phyloP scores from a whole-genome alignment of 2,329 filamentous ascomycete genomes.

The Colletotrichum melonis region DNA sequence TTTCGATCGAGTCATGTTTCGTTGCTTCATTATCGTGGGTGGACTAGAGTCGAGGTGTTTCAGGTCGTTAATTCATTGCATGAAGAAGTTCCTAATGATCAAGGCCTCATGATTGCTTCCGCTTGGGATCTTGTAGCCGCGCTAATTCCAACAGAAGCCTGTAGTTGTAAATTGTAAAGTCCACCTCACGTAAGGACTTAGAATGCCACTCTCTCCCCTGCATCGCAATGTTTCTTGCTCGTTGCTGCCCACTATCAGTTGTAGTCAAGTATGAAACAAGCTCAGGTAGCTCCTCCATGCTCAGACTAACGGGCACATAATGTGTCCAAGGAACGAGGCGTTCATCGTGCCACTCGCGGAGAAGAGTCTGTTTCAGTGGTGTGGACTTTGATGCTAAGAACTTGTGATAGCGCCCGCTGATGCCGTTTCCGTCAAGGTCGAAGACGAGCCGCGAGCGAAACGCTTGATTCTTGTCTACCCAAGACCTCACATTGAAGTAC shows the following conservation, averaged over 20 bases:
- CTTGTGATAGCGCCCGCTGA: slow-evolving; percentile 64
- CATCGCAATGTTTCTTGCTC: slow-evolving; percentile 63
- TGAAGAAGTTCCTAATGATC: not conserved
- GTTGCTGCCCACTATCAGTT: slow-evolving; percentile 56
- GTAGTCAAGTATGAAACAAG: slow-evolving; percentile 58
- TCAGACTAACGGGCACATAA: slow-evolving; percentile 63
- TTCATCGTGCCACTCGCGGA: slow-evolving; percentile 70
- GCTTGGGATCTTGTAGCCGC: slow-evolving; percentile 50
- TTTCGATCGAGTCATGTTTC: not conserved
- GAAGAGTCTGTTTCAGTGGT: slow-evolving; percentile 63
- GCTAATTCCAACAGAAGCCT: slow-evolving; percentile 69
- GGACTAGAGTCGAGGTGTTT: too few species aligned
- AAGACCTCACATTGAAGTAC: slow-evolving; percentile 45
- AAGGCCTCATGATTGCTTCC: not conserved
- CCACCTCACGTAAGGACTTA: slow-evolving; percentile 65
- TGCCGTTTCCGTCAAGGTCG: slow-evolving; percentile 67
- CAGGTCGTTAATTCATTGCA: too few species aligned
- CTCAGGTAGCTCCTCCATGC: slow-evolving; percentile 64
- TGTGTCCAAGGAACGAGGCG: slow-evolving; percentile 67
- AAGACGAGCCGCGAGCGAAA: slow-evolving; percentile 55
- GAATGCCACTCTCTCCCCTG: slow-evolving; percentile 65
- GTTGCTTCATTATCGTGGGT: too few species aligned
- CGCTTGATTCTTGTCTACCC: slow-evolving; percentile 48
- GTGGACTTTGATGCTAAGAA: slow-evolving; percentile 59
- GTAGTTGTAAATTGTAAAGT: slow-evolving; percentile 71